Conservation (phyloP, 1,284 basidiomycete species). For the Ganoderma multipileum region DNA sequence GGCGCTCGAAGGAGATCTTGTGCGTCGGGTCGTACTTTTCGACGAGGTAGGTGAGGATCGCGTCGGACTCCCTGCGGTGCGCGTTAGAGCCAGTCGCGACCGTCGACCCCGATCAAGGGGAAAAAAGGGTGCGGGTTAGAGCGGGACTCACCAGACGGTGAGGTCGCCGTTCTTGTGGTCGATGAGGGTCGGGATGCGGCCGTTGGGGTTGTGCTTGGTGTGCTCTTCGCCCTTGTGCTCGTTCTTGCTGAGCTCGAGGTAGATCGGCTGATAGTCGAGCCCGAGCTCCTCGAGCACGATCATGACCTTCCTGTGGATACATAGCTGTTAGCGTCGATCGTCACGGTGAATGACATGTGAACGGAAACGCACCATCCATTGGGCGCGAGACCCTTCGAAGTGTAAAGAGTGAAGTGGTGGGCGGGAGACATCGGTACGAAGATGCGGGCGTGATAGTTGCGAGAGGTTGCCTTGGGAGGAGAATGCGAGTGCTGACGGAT, state of each 20-base stretch:
- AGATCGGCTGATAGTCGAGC: constrained; percentile 39
- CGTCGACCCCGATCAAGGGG: background rate
- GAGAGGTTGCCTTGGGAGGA: background rate
- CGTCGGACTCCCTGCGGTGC: constrained; percentile 39
- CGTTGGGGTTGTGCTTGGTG: constrained; percentile 41
- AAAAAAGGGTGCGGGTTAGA: background rate
- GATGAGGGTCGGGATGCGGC: constrained; percentile 43
- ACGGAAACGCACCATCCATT: constrained; percentile 3
- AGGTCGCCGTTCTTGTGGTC: constrained; percentile 44
- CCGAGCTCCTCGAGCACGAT: constrained; percentile 40
- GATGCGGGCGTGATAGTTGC: background rate
- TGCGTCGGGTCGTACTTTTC: constrained; percentile 30
- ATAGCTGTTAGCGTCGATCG: background rate
- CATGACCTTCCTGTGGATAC: constrained; percentile 33
- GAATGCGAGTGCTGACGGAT: background rate
- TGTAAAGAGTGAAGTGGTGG: constrained; percentile 1
- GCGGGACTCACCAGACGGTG: constrained; percentile 22
- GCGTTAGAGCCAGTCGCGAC: background rate
- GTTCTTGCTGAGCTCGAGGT: constrained; percentile 35
- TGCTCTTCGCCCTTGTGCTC: constrained; percentile 40
- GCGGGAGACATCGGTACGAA: background rate
- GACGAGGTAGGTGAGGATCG: constrained; percentile 41
- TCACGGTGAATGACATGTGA: background rate
- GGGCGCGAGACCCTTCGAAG: background rate
- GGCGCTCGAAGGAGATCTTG: constrained; percentile 32